Percentiles rank a stretch among this genome's conserved stretches.
Evolutionary conservation across 2,329 filamentous ascomycete genomes (phyloP).

Genomic region (Exophiala bonariae): DNA sequence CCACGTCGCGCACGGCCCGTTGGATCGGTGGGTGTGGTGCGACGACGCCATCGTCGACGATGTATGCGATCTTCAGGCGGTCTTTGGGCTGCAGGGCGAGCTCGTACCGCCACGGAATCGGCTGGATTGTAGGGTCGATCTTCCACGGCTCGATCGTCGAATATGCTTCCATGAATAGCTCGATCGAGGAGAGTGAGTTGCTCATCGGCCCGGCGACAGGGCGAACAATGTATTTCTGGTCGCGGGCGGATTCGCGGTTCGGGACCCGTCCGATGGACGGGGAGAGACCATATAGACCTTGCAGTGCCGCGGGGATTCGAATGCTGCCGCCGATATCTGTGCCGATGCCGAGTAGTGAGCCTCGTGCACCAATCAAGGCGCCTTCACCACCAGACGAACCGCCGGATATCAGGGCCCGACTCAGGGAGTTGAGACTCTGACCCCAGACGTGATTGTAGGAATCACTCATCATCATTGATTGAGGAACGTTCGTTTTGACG

Average conservation of each 20-base stretch:
- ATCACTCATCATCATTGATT: slow-evolving; percentile 49
- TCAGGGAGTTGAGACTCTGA: slow-evolving; percentile 50
- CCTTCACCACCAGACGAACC: slow-evolving; percentile 56
- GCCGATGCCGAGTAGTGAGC: slow-evolving; percentile 52
- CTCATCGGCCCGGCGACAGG: slow-evolving; percentile 56
- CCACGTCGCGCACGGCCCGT: slow-evolving; percentile 42
- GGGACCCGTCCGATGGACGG: slow-evolving; percentile 34
- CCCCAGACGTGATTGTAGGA: slow-evolving; percentile 54
- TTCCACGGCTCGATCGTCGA: slow-evolving; percentile 51
- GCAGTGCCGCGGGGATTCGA: slow-evolving; percentile 52
- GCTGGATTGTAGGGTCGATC: slow-evolving; percentile 54
- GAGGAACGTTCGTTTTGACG: slow-evolving; percentile 54
- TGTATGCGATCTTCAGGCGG: slow-evolving; percentile 50
- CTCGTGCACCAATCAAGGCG: slow-evolving; percentile 50
- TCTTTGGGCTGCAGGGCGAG: slow-evolving; percentile 47
- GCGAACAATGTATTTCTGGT: slow-evolving; percentile 39
- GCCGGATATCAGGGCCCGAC: slow-evolving; percentile 50
- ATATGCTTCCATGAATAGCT: slow-evolving; percentile 43
- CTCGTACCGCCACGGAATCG: slow-evolving; percentile 58
- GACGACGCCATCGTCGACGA: slow-evolving; percentile 56
- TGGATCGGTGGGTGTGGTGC: slow-evolving; percentile 57
- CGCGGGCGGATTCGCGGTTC: slow-evolving; percentile 9
- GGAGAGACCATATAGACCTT: slow-evolving; percentile 48
- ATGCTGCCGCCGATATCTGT: slow-evolving; percentile 58
- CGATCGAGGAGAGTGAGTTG: slow-evolving; percentile 50